These are phyloP conservation scores for Podaxis sp. DNA, from an alignment of 768 basidiomycete genomes.

Conservation along the genomic window DNA sequence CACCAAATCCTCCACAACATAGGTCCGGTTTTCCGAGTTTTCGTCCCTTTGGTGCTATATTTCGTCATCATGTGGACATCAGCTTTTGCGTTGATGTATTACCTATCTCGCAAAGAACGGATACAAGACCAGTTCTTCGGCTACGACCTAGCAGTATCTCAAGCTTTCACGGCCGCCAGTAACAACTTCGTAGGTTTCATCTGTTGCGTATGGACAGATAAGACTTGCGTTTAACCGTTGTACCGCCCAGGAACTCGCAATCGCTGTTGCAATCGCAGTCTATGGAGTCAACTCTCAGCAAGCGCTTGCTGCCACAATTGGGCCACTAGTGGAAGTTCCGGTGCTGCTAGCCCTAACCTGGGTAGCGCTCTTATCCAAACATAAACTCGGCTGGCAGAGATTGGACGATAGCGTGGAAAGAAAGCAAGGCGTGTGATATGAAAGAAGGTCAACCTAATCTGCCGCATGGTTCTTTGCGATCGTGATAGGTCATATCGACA, in stretches of 20 bases:
- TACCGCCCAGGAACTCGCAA: constrained; percentile 52
- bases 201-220: background rate
- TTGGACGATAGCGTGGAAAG: constrained; percentile 12
- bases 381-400: constrained; percentile 38
- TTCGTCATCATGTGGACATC: constrained; percentile 73
- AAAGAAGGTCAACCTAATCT: constrained; percentile 1
- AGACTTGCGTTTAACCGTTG: constrained; percentile 26
- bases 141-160: constrained; percentile 75
- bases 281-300: constrained; percentile 79
- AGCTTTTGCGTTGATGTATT: constrained; percentile 52
- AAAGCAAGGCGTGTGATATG: background rate
- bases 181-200: constrained; percentile 65
- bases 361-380: constrained; percentile 50
- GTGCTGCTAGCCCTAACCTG: constrained; percentile 70
- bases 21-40: constrained; percentile 74
- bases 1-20: constrained; percentile 73
- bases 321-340: constrained; percentile 78
- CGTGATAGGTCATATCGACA: constrained; percentile 2
- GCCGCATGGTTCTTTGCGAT: background rate
- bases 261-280: constrained; percentile 75
- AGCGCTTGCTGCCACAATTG: constrained; percentile 79
- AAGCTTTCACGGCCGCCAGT: constrained; percentile 76
- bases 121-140: constrained; percentile 27
- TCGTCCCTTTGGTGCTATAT: constrained; percentile 79
- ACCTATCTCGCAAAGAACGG: constrained; percentile 35